phyloP scores from a whole-genome alignment of 2,329 filamentous ascomycete genomes.

The Xylariales sp. region DNA sequence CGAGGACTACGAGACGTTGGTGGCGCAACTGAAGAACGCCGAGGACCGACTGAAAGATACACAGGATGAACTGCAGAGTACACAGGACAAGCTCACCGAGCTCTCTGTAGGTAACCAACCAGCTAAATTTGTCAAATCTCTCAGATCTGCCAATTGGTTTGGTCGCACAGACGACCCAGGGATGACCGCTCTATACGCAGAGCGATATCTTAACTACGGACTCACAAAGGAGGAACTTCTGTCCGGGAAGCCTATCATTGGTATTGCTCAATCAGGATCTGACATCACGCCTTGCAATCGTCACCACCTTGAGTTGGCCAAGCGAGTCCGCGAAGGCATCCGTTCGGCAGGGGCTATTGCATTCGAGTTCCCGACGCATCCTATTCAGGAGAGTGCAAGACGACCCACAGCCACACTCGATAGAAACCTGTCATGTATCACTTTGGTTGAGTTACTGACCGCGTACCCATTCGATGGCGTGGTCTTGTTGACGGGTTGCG shows the following conservation, averaged over 20 bases:
- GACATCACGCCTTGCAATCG: conserved; percentile 47
- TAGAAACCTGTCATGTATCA: conserved; percentile 43
- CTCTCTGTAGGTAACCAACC: conserved; percentile 23
- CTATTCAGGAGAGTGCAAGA: conserved; percentile 44
- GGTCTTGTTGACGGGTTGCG: conserved; percentile 46
- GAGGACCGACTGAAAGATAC: neutral
- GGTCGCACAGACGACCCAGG: conserved; percentile 35
- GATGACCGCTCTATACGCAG: conserved; percentile 43
- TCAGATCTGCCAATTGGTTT: conserved; percentile 32
- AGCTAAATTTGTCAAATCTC: neutral
- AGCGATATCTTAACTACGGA: conserved; percentile 46
- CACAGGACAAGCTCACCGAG: conserved; percentile 24
- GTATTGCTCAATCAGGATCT: conserved; percentile 47
- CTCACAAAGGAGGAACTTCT: conserved; percentile 43
- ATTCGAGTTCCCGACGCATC: conserved; percentile 47
- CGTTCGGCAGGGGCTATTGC: conserved; percentile 42
- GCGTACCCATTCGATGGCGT: conserved; percentile 46
- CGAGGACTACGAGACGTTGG: neutral
- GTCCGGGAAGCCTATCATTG: conserved; percentile 45
- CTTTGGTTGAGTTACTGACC: conserved; percentile 42
- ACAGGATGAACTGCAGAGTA: neutral
- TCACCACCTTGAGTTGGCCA: conserved; percentile 43
- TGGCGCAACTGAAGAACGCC: neutral
- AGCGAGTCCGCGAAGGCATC: conserved; percentile 46
- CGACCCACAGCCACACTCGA: conserved; percentile 45